Evolutionary conservation across 169 alveolate species (phyloP), one percentile per base, ranked within the genome.

Genomic region (Plasmodium ovale): DNA sequence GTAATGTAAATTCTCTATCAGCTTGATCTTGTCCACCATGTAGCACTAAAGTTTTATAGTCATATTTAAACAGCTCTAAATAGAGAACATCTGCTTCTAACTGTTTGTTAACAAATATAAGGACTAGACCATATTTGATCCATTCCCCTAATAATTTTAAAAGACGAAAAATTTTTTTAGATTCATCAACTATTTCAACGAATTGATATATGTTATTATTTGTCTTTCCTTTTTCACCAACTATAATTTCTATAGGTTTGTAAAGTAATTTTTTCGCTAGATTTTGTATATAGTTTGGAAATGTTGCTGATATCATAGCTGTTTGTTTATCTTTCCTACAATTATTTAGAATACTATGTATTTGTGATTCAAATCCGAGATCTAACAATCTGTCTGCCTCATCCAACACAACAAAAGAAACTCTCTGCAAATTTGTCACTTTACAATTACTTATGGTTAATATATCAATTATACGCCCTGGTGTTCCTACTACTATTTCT

Each of bases 281-380:
- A 25, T 92, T 91, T 90, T 98, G 99, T 10, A 99, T 98, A 59
- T 96, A 92, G 59, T 96, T 95, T 0, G 99, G 99, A 93, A 99
- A 99, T 3, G 99, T 99, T 1, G 99, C 99, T 23, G 99, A 97
- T 88, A 99, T 98, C 96, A 99, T 97, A 10, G 98, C 99, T 58
- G 98, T 95, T 93, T 99, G 99, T 65, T 98, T 96, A 69, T 97
- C 99, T 12, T 98, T 97, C 68, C 99, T 87, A 21, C 95, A 95
- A 67, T 96, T 96, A 47, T 93, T 95, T 25, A 98, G 87, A 23
- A 99, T 98, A 85, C 97, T 96, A 3, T 94, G 87, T 2, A 98
- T 97, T 92, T 99, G 99, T 58, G 99, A 99, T 92, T 98, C 99
- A 93, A 99, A 98, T 3, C 99, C 99, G 98, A 98, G 95, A 92